Conservation (phyloP, 306 rosid genomes). For the Ormosia emarginata region DNA sequence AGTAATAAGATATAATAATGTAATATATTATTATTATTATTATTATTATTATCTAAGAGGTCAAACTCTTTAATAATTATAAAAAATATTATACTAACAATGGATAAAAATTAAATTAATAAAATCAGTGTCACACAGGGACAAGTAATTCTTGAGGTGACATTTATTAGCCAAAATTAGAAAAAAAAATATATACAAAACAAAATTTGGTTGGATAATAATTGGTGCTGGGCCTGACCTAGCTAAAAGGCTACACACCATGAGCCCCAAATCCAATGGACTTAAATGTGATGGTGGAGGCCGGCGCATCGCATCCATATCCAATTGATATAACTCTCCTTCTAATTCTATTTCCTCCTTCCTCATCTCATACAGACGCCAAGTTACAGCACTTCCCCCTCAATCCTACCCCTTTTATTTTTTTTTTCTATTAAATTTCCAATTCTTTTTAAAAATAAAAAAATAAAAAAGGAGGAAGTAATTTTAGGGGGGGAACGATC, state of each 20-base stretch:
- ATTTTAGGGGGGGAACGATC: conserved; percentile 32
- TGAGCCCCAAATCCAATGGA: neutral
- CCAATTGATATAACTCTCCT: neutral
- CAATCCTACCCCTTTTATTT: conserved; percentile 1
- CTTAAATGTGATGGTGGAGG: neutral
- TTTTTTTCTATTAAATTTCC: neutral
- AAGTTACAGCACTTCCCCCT: conserved; percentile 28
- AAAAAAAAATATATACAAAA: too few species aligned
- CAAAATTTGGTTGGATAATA: neutral
- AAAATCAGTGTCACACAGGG: too few species aligned
- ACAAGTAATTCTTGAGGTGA: neutral
- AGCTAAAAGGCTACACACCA: neutral
- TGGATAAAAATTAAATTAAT: neutral
- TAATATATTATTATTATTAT: too few species aligned
- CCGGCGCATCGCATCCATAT: neutral
- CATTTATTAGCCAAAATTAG: neutral
- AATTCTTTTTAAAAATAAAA: neutral
- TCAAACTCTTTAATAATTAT: neutral
- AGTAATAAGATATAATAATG: too few species aligned
- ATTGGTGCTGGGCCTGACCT: neutral
- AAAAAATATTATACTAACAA: neutral
- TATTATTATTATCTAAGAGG: too few species aligned
- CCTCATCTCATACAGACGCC: conserved; percentile 13
- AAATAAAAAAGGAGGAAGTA: conserved; percentile 5
- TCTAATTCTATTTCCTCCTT: conserved; percentile 23